These are phyloP conservation scores for Magnaporthiopsis incrustans DNA, from an alignment of 2,329 filamentous ascomycete genomes.

Conservation along the genomic window DNA sequence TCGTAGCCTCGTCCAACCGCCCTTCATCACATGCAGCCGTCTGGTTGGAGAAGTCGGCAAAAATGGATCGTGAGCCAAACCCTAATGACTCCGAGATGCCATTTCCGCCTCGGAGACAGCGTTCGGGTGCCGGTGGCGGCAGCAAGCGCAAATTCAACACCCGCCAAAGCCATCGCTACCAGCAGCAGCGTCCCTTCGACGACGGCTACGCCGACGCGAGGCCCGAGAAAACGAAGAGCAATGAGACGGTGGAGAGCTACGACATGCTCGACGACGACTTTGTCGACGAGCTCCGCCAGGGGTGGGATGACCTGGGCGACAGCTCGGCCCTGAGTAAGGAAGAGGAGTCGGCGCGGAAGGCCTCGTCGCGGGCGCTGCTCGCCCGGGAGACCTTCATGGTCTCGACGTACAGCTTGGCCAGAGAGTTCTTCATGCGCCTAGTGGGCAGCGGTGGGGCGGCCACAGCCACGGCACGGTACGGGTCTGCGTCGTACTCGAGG, in stretches of 20 bases:
- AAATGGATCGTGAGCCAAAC: not conserved
- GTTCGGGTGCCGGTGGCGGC: not conserved
- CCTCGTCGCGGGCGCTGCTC: not conserved
- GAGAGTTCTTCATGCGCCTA: not conserved
- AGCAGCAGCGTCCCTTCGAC: not conserved
- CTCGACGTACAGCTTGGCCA: not conserved
- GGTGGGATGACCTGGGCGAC: not conserved
- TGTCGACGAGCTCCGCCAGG: not conserved
- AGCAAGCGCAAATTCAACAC: not conserved
- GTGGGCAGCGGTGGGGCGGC: not conserved
- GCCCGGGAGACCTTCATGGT: not conserved
- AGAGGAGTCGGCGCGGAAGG: not conserved
- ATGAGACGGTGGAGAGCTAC: not conserved
- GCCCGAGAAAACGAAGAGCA: not conserved
- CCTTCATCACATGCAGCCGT: not conserved
- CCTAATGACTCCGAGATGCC: not conserved
- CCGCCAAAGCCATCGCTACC: not conserved
- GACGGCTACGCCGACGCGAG: not conserved
- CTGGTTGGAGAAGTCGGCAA: not conserved
- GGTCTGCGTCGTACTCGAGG: not conserved
- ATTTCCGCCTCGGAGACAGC: not conserved
- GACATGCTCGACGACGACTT: constrained; percentile 4
- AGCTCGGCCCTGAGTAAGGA: not conserved
- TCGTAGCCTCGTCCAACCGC: not conserved
- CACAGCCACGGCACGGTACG: not conserved